phyloP scores from a whole-genome alignment of 164 flowering plant genomes.

The Berberis vulgaris region DNA sequence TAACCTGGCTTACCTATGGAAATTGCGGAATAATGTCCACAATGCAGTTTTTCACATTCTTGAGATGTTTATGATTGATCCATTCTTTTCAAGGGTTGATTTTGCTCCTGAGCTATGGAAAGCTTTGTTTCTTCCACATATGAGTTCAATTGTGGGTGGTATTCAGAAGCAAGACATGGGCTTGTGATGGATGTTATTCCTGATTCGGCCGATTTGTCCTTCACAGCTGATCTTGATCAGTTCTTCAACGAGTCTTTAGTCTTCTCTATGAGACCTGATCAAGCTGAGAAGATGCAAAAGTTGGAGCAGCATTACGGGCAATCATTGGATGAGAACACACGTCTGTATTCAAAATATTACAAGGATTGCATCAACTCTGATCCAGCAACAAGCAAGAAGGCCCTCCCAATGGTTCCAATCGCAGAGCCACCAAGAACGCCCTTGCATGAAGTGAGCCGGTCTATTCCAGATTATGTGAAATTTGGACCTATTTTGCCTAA shows the following conservation, averaged over 20 bases:
- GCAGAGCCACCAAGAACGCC: constrained; percentile 84
- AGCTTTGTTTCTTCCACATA: constrained; percentile 57
- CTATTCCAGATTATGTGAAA: constrained; percentile 62
- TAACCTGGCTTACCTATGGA: constrained; percentile 61
- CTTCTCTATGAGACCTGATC: constrained; percentile 63
- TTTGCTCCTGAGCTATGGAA: constrained; percentile 81
- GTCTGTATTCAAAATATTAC: constrained; percentile 60
- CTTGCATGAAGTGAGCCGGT: constrained; percentile 54
- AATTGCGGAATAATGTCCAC: constrained; percentile 34
- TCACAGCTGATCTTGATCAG: constrained; percentile 63
- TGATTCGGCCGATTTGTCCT: constrained; percentile 62
- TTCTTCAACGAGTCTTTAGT: constrained; percentile 64
- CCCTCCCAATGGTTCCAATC: constrained; percentile 65
- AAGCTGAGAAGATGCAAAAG: constrained; percentile 51
- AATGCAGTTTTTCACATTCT: constrained; percentile 54
- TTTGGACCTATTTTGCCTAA: constrained; percentile 78
- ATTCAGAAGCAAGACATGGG: constrained; percentile 57
- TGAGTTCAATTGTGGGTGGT: constrained; percentile 79
- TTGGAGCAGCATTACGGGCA: constrained; percentile 60
- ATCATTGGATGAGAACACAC: constrained; percentile 61
- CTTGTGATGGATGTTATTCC: constrained; percentile 72
- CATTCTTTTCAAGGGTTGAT: constrained; percentile 65
- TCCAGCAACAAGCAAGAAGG: constrained; percentile 36
- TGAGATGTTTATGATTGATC: constrained; percentile 66
- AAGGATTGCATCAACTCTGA: constrained; percentile 56